phyloP scores from a whole-genome alignment of 1,284 basidiomycete genomes.

The Omphalotus olearius region DNA sequence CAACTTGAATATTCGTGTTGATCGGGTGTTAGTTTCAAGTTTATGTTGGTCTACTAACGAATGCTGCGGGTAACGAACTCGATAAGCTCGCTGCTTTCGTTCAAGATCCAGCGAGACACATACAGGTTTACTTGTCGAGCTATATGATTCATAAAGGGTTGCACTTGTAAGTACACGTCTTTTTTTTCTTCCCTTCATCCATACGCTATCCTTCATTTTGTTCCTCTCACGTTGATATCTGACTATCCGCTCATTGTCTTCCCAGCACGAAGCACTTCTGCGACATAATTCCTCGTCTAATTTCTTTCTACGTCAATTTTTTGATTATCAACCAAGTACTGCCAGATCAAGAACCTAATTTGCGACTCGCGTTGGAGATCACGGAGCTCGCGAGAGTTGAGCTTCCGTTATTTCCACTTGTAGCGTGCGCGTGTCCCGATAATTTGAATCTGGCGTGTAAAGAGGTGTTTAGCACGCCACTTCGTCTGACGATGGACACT shows the following conservation, averaged over 20 bases:
- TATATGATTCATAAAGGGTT: slow-evolving; percentile 61
- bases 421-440: slow-evolving; percentile 9
- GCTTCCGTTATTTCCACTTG: slow-evolving; percentile 1
- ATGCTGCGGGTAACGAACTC: slow-evolving; percentile 32
- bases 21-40: slow-evolving; percentile 42
- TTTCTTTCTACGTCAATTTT: slow-evolving; percentile 60
- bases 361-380: slow-evolving; percentile 5
- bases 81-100: slow-evolving; percentile 51
- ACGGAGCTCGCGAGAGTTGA: slow-evolving; percentile 10
- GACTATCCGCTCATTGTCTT: not conserved
- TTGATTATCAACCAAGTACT: slow-evolving; percentile 56
- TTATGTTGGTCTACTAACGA: slow-evolving; percentile 47
- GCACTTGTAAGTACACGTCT: slow-evolving; percentile 42
- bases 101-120: slow-evolving; percentile 45
- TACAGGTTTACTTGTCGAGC: slow-evolving; percentile 62
- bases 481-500: not conserved
- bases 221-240: not conserved
- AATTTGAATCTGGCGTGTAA: slow-evolving; percentile 12
- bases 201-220: not conserved
- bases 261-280: slow-evolving; percentile 41
- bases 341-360: slow-evolving; percentile 23
- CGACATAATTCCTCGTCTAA: slow-evolving; percentile 46
- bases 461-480: not conserved
- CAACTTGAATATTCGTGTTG: slow-evolving; percentile 3
- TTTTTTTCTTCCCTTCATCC: not conserved